A percentile compares a stretch with the other conserved stretches of the same genome.
Evolutionary conservation across 805 yeast species (phyloP).

Genomic region (Suhomyces vadensis): DNA sequence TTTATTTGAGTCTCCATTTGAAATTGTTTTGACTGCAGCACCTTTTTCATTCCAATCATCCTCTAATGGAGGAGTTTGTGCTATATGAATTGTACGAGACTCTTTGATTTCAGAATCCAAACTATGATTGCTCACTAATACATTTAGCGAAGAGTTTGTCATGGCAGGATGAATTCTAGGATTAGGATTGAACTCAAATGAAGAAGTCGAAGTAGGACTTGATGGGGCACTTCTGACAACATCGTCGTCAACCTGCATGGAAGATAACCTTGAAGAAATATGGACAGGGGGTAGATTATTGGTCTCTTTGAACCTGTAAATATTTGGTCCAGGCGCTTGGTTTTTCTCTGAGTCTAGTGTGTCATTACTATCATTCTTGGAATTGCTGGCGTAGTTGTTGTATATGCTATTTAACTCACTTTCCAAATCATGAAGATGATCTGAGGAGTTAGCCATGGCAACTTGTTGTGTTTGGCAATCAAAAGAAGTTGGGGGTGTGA

Average conservation of each 20-base stretch:
- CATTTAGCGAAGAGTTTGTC: conserved; percentile 39
- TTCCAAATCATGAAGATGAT: conserved; percentile 15
- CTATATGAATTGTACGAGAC: neutral
- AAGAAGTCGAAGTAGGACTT: conserved; percentile 29
- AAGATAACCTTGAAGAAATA: conserved; percentile 26
- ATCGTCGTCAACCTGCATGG: conserved; percentile 17
- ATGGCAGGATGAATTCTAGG: conserved; percentile 21
- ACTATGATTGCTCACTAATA: conserved; percentile 24
- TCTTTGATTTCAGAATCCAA: conserved; percentile 4
- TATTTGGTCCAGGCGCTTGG: conserved; percentile 14
- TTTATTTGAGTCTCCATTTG: conserved; percentile 17
- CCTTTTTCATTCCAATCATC: conserved; percentile 37
- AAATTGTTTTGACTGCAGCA: conserved; percentile 31
- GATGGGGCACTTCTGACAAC: conserved; percentile 26
- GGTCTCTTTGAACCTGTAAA: conserved; percentile 1
- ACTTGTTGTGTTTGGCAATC: too few relatives aligned
- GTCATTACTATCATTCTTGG: conserved; percentile 21
- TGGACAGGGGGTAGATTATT: conserved; percentile 15
- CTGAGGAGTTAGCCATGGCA: neutral
- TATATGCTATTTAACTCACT: conserved; percentile 30
- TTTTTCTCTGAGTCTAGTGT: conserved; percentile 29
- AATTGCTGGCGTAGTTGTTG: conserved; percentile 13
- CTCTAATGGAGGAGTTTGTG: conserved; percentile 5
- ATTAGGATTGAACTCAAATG: conserved; percentile 32
- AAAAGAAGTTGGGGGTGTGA: too few relatives aligned